Evolutionary conservation across 192 early-diverging fungal species (phyloP).

Genomic region (Coemansia sp.): DNA sequence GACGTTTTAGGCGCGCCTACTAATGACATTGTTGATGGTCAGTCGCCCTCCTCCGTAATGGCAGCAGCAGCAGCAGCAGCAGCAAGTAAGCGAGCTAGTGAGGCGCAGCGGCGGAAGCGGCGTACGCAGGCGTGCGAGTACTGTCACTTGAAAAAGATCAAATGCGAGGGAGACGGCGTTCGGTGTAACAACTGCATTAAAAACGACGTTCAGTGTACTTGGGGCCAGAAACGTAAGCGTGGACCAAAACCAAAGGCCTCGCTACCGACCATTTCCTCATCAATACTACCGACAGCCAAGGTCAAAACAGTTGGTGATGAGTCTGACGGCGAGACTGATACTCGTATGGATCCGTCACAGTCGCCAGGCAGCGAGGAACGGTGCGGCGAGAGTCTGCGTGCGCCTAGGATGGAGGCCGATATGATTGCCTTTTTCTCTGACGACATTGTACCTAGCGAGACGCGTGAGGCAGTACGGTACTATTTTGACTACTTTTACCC

Average conservation of each 20-base stretch:
- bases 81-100: background rate
- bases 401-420: constrained; percentile 38
- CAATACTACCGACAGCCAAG: background rate
- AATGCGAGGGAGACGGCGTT: constrained; percentile 52
- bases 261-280: background rate
- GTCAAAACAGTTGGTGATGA: background rate
- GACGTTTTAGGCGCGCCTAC: background rate
- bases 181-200: constrained; percentile 54
- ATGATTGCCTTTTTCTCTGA: constrained; percentile 41
- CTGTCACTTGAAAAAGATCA: constrained; percentile 56
- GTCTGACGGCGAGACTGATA: constrained; percentile 8
- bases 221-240: constrained; percentile 57
- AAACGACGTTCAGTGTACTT: constrained; percentile 53
- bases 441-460: constrained; percentile 34
- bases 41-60: background rate
- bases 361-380: constrained; percentile 11
- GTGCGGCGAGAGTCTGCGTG: constrained; percentile 27
- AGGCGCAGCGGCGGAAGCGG: constrained; percentile 37
- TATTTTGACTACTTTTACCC: constrained; percentile 60
- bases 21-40: background rate
- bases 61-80: background rate
- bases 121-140: constrained; percentile 58
- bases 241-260: constrained; percentile 52
- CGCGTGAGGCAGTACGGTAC: constrained; percentile 49
- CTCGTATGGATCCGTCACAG: background rate